A percentile compares a stretch with the other conserved stretches of the same genome.
phyloP scores from a whole-genome alignment of 495 filamentous ascomycete genomes.

The Penicillium macrosclerotiorum region DNA sequence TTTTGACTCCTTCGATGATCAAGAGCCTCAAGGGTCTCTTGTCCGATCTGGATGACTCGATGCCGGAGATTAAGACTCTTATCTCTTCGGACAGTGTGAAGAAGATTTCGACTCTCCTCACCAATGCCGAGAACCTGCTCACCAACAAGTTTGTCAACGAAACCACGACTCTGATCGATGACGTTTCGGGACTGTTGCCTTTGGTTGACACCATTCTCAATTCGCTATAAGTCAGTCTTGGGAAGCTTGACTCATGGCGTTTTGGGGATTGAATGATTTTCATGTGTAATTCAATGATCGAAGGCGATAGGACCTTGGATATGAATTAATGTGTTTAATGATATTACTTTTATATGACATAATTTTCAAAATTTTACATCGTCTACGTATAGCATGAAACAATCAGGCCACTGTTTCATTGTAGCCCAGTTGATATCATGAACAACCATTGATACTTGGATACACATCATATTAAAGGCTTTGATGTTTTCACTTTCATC shows the following conservation, averaged over 20 bases:
- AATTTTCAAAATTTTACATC: background rate
- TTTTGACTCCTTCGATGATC: constrained; percentile 33
- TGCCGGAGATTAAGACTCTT: constrained; percentile 30
- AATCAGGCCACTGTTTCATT: no score
- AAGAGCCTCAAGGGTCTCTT: constrained; percentile 36
- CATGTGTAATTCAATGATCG: constrained; percentile 15
- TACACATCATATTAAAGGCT: no score
- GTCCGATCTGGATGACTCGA: constrained; percentile 22
- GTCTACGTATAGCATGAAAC: no score
- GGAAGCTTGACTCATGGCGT: background rate
- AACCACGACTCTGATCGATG: constrained; percentile 23
- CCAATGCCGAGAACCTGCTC: constrained; percentile 42
- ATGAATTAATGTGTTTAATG: constrained; percentile 24
- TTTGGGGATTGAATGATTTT: constrained; percentile 14
- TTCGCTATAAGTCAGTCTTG: constrained; percentile 16
- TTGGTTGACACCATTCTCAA: constrained; percentile 27
- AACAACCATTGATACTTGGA: no score
- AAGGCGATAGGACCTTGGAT: constrained; percentile 17
- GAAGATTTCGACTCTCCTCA: constrained; percentile 37
- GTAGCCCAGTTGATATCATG: no score
- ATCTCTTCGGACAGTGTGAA: constrained; percentile 33
- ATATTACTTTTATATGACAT: constrained; percentile 3
- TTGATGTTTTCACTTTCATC: no score
- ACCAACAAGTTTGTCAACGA: constrained; percentile 42
- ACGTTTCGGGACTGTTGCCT: constrained; percentile 27